These are phyloP conservation scores for Mycena leptocephala DNA, from an alignment of 768 basidiomycete species.

Conservation along the genomic window DNA sequence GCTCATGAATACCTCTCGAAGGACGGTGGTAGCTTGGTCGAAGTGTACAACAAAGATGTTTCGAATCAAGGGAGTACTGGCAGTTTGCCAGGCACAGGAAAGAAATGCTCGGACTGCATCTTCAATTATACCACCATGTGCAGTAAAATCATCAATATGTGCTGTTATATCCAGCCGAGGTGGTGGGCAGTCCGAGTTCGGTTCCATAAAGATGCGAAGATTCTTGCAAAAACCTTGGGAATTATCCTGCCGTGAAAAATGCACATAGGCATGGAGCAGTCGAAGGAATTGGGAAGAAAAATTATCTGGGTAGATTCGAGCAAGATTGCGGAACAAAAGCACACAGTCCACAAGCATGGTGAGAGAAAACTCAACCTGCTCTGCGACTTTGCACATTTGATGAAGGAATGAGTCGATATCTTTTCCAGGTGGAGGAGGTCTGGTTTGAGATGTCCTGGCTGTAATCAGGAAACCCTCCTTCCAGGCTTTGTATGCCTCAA, in stretches of 20 bases:
- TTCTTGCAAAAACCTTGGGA: too few species aligned
- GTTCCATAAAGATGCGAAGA: constrained; percentile 5
- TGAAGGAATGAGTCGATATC: constrained; percentile 1
- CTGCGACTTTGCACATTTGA: constrained; percentile 12
- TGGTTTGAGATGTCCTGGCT: too few species aligned
- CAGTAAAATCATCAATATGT: neutral
- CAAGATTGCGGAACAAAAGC: neutral
- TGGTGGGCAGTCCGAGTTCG: neutral
- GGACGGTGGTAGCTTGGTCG: neutral
- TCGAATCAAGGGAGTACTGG: neutral
- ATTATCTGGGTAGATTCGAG: neutral
- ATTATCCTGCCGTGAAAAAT: neutral
- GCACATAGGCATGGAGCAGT: constrained; percentile 4
- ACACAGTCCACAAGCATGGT: neutral
- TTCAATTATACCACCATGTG: neutral
- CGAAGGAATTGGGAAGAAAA: constrained; percentile 2
- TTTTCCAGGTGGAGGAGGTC: neutral
- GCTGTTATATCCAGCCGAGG: neutral
- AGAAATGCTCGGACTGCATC: neutral
- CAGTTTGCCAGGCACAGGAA: too few species aligned
- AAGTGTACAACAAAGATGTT: neutral
- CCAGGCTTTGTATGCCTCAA: constrained; percentile 2
- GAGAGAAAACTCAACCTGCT: neutral
- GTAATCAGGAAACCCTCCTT: neutral
- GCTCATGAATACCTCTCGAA: neutral